Evolutionary conservation across 805 yeast species (phyloP).

Genomic region (Yarrowia deformans): DNA sequence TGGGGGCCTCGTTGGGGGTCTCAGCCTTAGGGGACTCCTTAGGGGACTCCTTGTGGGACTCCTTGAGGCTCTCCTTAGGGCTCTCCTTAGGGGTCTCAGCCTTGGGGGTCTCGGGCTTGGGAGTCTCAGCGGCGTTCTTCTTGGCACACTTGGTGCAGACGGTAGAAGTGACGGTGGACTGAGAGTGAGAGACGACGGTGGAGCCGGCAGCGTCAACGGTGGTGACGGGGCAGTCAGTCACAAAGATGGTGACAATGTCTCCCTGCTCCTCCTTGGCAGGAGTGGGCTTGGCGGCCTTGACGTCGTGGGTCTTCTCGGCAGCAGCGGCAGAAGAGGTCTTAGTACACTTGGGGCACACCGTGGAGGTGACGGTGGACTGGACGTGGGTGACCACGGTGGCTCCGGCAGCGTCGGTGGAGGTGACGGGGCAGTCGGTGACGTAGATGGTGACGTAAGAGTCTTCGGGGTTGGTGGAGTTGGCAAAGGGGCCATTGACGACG

Average conservation of each 20-base stretch:
- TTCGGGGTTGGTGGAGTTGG: conserved; percentile 3
- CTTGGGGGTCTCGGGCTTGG: not conserved
- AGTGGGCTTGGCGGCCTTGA: not conserved
- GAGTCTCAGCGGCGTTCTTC: not conserved
- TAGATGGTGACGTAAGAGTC: conserved; percentile 8
- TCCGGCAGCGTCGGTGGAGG: conserved; percentile 6
- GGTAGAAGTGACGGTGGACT: conserved; percentile 16
- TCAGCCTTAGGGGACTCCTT: no score
- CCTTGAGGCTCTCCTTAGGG: not conserved
- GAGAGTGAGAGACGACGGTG: not conserved
- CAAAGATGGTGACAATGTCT: conserved; percentile 4
- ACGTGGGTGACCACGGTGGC: not conserved
- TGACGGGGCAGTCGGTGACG: conserved; percentile 23
- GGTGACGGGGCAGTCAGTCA: conserved; percentile 9
- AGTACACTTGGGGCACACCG: conserved; percentile 16
- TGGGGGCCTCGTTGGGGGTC: not conserved
- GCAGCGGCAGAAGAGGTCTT: no score
- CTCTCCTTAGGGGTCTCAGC: no score
- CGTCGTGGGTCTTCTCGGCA: not conserved
- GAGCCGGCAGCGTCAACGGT: not conserved
- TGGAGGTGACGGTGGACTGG: conserved; percentile 6
- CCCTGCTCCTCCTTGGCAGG: not conserved
- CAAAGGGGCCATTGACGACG: not conserved
- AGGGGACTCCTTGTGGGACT: not conserved
- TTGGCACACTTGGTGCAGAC: conserved; percentile 10